Percentiles rank a stretch among this genome's conserved stretches.
These are phyloP conservation scores for Sarocladiaceae sp. DNA, from an alignment of 2,329 filamentous ascomycete species.

Conservation along the genomic window DNA sequence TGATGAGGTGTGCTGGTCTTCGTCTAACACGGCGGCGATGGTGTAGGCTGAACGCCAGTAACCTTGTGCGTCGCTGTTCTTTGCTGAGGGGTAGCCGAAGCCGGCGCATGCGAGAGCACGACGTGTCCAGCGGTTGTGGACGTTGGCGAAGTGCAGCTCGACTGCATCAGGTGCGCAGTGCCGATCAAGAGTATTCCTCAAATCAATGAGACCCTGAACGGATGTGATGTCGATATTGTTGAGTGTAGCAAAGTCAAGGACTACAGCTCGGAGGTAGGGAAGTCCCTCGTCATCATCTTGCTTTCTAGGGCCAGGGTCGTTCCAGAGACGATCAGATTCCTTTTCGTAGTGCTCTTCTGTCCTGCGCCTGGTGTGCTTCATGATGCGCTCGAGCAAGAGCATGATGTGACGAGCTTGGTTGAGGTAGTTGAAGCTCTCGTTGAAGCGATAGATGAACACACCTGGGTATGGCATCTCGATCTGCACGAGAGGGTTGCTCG, in stretches of 20 bases:
- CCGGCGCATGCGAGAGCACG: conserved; percentile 52
- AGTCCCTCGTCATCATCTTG: conserved; percentile 23
- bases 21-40: conserved; percentile 11
- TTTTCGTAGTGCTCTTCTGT: conserved; percentile 31
- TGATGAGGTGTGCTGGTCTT: not conserved
- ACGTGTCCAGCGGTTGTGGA: conserved; percentile 53
- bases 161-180: conserved; percentile 44
- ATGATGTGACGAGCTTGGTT: conserved; percentile 47
- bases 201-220: conserved; percentile 52
- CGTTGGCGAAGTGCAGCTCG: conserved; percentile 51
- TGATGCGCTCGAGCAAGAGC: conserved; percentile 33
- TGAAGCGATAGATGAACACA: conserved; percentile 48
- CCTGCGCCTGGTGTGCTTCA: conserved; percentile 34
- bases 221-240: conserved; percentile 55
- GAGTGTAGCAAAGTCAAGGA: conserved; percentile 55
- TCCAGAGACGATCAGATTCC: conserved; percentile 48
- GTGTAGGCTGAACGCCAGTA: conserved; percentile 13
- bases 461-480: conserved; percentile 42
- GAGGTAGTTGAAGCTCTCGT: conserved; percentile 48
- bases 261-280: conserved; percentile 47
- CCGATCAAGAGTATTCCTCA: conserved; percentile 49
- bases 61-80: conserved; percentile 12
- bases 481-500: conserved; percentile 39
- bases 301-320: conserved; percentile 38
- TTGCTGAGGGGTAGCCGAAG: conserved; percentile 38